phyloP scores from a whole-genome alignment of 2,329 filamentous ascomycete species.

The Pleomassaria siparia region DNA sequence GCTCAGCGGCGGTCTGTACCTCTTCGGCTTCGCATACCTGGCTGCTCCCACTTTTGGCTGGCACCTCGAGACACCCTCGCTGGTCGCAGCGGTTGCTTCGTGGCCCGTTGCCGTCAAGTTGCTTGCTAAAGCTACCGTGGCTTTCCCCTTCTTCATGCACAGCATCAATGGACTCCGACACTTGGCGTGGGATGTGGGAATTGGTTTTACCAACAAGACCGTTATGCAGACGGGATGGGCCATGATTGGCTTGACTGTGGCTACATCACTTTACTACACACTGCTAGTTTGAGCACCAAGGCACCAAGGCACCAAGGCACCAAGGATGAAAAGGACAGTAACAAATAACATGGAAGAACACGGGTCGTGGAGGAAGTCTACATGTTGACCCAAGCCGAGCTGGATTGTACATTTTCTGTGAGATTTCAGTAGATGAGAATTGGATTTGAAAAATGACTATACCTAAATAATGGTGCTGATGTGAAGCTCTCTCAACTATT shows the following conservation, averaged over 20 bases:
- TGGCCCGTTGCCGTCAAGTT: conserved; percentile 63
- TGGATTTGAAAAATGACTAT: background rate
- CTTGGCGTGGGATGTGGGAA: conserved; percentile 69
- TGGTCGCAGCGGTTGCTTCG: conserved; percentile 65
- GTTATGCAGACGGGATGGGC: conserved; percentile 68
- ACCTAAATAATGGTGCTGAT: too few species aligned
- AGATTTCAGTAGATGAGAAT: background rate
- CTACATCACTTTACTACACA: conserved; percentile 36
- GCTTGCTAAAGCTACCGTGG: conserved; percentile 59
- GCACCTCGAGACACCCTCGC: conserved; percentile 65
- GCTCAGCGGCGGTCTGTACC: conserved; percentile 74
- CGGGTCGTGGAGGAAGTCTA: background rate
- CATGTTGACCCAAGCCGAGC: background rate
- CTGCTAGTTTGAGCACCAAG: conserved; percentile 21
- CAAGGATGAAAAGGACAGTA: background rate
- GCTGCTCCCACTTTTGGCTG: conserved; percentile 73
- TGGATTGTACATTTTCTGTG: conserved; percentile 6
- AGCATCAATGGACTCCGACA: conserved; percentile 69
- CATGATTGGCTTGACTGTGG: conserved; percentile 59
- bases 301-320: background rate
- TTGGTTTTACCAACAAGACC: conserved; percentile 62
- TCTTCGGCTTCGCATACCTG: conserved; percentile 80
- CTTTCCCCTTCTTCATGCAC: conserved; percentile 70
- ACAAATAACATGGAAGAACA: background rate
- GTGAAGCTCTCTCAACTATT: too few species aligned